These are phyloP conservation scores for Colletotrichum liaoningense DNA, from an alignment of 2,329 filamentous ascomycete genomes.

Conservation along the genomic window DNA sequence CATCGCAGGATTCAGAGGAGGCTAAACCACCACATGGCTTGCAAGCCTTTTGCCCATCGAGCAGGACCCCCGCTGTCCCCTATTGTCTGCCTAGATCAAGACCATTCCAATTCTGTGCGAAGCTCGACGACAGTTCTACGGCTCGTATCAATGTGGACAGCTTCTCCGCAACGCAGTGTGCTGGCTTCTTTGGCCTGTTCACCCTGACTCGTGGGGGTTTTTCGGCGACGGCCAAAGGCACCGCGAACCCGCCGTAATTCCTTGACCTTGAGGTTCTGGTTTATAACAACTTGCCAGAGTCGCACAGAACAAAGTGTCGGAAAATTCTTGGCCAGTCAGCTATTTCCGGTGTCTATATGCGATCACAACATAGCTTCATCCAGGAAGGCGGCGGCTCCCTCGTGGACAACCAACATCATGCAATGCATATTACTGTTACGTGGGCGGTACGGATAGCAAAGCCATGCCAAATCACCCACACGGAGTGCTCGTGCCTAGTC, in stretches of 20 bases:
- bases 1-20: conserved; percentile 27
- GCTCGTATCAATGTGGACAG: conserved; percentile 1
- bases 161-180: neutral
- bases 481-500: neutral
- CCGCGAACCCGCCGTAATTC: conserved; percentile 1
- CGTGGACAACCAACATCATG: conserved; percentile 10
- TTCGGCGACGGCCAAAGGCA: neutral
- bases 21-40: conserved; percentile 33
- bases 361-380: conserved; percentile 10
- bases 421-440: neutral
- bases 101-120: conserved; percentile 10
- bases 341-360: conserved; percentile 11
- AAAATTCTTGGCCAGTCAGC: neutral
- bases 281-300: neutral
- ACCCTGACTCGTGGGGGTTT: conserved; percentile 21
- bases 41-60: conserved; percentile 2
- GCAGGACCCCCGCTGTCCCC: conserved; percentile 9
- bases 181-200: neutral
- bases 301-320: neutral
- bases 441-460: conserved; percentile 2
- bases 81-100: conserved; percentile 4
- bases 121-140: neutral
- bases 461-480: neutral
- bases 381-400: conserved; percentile 10
- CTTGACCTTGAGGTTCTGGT: neutral